Base-by-base conservation (phyloP, 2,329 filamentous ascomycete genomes). In the Paecilomyces variotii region DNA sequence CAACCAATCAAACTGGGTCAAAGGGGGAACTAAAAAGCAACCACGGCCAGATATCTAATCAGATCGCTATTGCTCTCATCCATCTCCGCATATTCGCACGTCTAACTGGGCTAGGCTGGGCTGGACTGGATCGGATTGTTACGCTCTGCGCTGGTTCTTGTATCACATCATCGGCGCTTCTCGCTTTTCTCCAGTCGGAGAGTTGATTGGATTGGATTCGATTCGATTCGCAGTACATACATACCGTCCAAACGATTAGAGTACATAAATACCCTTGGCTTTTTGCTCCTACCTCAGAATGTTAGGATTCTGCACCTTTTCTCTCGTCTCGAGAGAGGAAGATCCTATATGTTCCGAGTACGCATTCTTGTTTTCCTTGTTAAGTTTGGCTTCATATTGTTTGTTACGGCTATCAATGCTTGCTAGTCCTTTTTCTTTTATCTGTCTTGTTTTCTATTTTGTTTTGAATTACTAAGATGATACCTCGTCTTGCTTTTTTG, bases 401-500 rank as follows among this genome's bases (percentile, higher is more conserved):
- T 14, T 19, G 19, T 6, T 45, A 3, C 5, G n/a, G 19, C n/a
- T 39, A n/a, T 45, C 19, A 45, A 45, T 45, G 39, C 39, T 45
- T 45, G 14, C 3, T 4, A 14, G 39, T 45, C n/a, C 19, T 19
- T n/a, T 45, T 45, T 19, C 3, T 39, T 5, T 39, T 4, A 14
- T 39, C 14, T 14, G 26, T 51, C 14, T 39, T 56, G 50, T 45
- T 53, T 55, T 55, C 51, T 50, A 35, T 57, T 57, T 56, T 14
- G 56, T 49, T 59, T 60, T 53, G 28, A 19, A 53, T 53, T 10
- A 45, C 19, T 45, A 45, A 24, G 39, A 45, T 45, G 39, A 45
- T 45, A 45, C 39, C 39, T 45, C 39, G 39, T 45, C 51, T 10
- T 56, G 26, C 61, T 57, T 53, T 26, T 57, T 53, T 19, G 19